These are phyloP conservation scores for Aspergillus alliaceus DNA, from an alignment of 2,329 filamentous ascomycete genomes.

Conservation along the genomic window DNA sequence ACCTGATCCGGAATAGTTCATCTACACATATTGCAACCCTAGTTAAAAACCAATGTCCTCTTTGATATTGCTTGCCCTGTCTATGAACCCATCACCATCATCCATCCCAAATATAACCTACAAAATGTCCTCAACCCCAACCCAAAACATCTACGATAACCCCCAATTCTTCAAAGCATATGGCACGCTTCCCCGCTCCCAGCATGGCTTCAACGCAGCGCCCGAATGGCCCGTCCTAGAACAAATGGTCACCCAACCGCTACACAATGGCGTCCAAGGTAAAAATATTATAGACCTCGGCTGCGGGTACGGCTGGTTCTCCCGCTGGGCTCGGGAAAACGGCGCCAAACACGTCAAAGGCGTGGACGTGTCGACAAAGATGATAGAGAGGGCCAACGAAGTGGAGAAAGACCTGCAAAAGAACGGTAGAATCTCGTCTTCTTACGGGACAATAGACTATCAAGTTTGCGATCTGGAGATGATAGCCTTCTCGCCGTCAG, in stretches of 20 bases:
- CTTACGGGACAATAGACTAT: background rate
- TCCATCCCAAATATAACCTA: background rate
- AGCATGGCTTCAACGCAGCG: conserved; percentile 41
- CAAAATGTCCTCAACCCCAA: background rate
- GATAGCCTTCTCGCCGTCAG: background rate
- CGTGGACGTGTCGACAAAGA: conserved; percentile 47
- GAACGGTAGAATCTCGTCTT: background rate
- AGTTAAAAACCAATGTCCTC: background rate
- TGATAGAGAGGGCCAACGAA: conserved; percentile 41
- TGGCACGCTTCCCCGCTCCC: conserved; percentile 42
- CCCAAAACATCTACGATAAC: conserved; percentile 40
- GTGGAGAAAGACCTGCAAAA: background rate
- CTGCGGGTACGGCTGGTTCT: conserved; percentile 51
- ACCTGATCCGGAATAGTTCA: background rate
- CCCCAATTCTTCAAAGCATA: conserved; percentile 47
- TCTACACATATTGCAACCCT: background rate
- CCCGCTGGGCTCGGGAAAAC: conserved; percentile 43
- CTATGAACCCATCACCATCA: no score
- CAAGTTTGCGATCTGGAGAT: conserved; percentile 2
- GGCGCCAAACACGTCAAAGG: conserved; percentile 39
- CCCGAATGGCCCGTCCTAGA: conserved; percentile 49
- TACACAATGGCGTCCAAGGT: conserved; percentile 3
- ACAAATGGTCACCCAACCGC: conserved; percentile 31
- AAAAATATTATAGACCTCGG: conserved; percentile 46
- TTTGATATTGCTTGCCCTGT: no score